Percentiles rank a stretch among this genome's conserved stretches.
Evolutionary conservation across 768 basidiomycete genomes (phyloP).

Genomic region (Mycena belliarum): DNA sequence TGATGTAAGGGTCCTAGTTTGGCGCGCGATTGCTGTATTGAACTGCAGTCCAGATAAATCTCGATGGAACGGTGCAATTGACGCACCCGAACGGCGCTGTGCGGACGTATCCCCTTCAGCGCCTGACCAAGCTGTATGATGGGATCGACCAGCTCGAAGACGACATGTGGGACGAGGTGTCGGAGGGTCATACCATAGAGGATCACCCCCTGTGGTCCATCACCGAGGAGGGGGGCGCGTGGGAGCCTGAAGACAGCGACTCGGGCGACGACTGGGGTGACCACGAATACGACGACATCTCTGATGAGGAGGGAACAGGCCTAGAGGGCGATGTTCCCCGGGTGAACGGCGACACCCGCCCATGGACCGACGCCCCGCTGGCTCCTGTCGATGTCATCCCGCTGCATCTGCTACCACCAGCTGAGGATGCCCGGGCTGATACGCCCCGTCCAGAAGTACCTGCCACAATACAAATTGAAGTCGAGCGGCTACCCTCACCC

Average conservation of each 20-base stretch:
- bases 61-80: slow-evolving; percentile 75
- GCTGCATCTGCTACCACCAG: not conserved
- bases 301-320: slow-evolving; percentile 28
- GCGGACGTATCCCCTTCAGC: slow-evolving; percentile 58
- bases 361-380: slow-evolving; percentile 2
- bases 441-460: slow-evolving; percentile 3
- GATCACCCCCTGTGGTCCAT: slow-evolving; percentile 44
- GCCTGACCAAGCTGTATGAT: slow-evolving; percentile 77
- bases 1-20: slow-evolving; percentile 46
- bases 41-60: slow-evolving; percentile 51
- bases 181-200: slow-evolving; percentile 41
- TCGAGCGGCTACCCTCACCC: slow-evolving; percentile 11
- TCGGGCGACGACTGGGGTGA: slow-evolving; percentile 38
- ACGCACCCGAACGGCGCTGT: slow-evolving; percentile 60
- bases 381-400: slow-evolving; percentile 5
- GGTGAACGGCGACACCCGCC: not conserved
- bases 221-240: slow-evolving; percentile 44
- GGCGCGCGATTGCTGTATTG: slow-evolving; percentile 10
- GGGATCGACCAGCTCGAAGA: slow-evolving; percentile 80
- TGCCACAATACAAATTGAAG: not conserved
- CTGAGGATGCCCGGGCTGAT: not conserved
- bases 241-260: slow-evolving; percentile 44
- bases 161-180: slow-evolving; percentile 57
- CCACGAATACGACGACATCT: slow-evolving; percentile 28
- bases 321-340: slow-evolving; percentile 16